Evolutionary conservation across 176 grass and related monocot species (phyloP).

Genomic region (Juncus inflexus): DNA sequence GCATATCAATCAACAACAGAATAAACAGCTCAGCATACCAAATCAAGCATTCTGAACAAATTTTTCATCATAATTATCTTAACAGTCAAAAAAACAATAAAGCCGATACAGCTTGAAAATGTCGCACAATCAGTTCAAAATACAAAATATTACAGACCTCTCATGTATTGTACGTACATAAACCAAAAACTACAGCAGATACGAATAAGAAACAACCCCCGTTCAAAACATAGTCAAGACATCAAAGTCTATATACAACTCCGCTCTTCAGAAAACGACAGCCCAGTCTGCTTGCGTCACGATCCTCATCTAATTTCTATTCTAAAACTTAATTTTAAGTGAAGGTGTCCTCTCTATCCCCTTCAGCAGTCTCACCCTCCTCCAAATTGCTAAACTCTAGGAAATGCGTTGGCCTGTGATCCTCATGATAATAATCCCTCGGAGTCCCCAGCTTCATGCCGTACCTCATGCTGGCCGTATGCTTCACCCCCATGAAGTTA

Average conservation of each 20-base stretch:
- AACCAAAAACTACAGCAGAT: no score
- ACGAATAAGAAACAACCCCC: neutral
- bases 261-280: neutral
- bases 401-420: slow-evolving; percentile 85
- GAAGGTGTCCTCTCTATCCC: slow-evolving; percentile 83
- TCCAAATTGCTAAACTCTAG: slow-evolving; percentile 93
- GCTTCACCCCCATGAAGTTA: slow-evolving; percentile 99
- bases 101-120: no score
- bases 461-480: slow-evolving; percentile 76
- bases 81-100: no score
- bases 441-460: slow-evolving; percentile 76
- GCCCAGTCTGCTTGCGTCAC: neutral
- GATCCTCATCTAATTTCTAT: neutral
- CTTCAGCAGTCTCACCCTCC: slow-evolving; percentile 65
- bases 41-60: no score
- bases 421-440: slow-evolving; percentile 85
- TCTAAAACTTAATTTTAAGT: slow-evolving; percentile 27
- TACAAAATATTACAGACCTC: no score
- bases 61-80: no score
- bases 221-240: slow-evolving; percentile 4
- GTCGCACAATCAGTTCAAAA: no score
- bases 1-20: no score
- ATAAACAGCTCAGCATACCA: no score
- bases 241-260: slow-evolving; percentile 28
- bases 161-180: no score